Base-by-base conservation (phyloP, 352 stramenopile genomes). In the Globisporangium ultimum region DNA sequence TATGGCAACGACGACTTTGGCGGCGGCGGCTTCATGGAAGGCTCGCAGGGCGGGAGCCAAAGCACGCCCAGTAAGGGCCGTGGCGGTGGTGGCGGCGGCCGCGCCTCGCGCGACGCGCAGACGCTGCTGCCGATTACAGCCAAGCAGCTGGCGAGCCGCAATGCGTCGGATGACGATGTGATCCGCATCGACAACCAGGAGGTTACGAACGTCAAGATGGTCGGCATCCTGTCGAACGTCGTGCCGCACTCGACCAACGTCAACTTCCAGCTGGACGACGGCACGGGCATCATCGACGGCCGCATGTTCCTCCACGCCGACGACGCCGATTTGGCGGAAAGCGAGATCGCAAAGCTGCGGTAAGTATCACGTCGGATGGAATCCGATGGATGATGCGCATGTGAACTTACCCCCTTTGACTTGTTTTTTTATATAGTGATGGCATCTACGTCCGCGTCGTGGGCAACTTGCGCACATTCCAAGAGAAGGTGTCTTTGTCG, bases 201-300 rank as follows among this genome's bases (percentile, higher is more conserved):
- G 47, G 60, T 98, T 3, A 68, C 88, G 53, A 96, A 88, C 47
- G 78, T 98, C 38, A 89, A 93, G 61, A 49, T 98, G 32, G 76
- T 98, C 11, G 95, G 74, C 2, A 81, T 95, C 17, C 67, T 98
- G 1, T 86, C 81, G 32, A 74, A 68, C 28, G 67, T 93, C 8
- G 74, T 93, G 51, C 72, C 87, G 36, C 74, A 94, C 59, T 96
- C 82, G 5, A 98, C 93, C 22, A 97, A 93, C 63, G 73, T 97
- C n/a, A 84, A 83, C 53, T 98, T 98, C 64, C 70, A 91, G 46
- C 58, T 98, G 51, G 94, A 99, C 75, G 96, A 99, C 71, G 92
- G 91, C 24, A 98, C 96, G 15, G 96, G 93, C 53, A 40, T 88
- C 2, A 86, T 98, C 22, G 76, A 96, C 43, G 93, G 89, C 36